Percentiles rank a stretch among this genome's conserved stretches.
phyloP scores from a whole-genome alignment of 441 rosid species.

The Gossypium davidsonii region DNA sequence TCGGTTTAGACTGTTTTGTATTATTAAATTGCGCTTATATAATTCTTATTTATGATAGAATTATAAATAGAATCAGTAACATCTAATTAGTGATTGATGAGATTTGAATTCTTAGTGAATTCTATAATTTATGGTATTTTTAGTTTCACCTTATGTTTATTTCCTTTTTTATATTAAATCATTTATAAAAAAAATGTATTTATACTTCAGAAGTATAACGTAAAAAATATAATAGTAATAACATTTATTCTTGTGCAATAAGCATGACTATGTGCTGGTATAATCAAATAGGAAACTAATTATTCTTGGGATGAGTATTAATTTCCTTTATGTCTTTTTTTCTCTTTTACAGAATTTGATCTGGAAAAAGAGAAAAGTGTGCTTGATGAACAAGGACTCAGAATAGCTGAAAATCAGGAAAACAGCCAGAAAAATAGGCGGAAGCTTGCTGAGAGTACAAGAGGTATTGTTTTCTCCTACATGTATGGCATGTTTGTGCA shows the following conservation, averaged over 20 bases:
- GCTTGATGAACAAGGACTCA: conserved; percentile 93
- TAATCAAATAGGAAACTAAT: neutral
- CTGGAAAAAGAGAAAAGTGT: conserved; percentile 88
- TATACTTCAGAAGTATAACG: neutral
- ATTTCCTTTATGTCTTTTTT: neutral
- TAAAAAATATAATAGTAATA: neutral
- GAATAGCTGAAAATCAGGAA: conserved; percentile 95
- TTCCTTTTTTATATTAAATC: neutral
- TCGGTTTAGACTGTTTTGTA: neutral
- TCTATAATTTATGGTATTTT: neutral
- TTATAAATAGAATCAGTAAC: neutral
- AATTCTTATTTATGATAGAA: neutral
- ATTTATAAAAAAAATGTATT: neutral
- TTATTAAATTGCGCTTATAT: neutral
- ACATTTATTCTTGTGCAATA: neutral
- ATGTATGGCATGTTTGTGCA: neutral
- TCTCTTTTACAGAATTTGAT: conserved; percentile 59
- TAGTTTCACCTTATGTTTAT: neutral
- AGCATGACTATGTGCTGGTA: neutral
- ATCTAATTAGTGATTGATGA: neutral
- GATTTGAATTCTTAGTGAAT: neutral
- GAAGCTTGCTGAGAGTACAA: conserved; percentile 97
- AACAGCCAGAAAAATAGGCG: conserved; percentile 91
- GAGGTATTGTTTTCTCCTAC: conserved; percentile 45
- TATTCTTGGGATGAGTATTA: neutral